Evolutionary conservation across 345 rosid genomes (phyloP).

Genomic region (Syzygium aromaticum): DNA sequence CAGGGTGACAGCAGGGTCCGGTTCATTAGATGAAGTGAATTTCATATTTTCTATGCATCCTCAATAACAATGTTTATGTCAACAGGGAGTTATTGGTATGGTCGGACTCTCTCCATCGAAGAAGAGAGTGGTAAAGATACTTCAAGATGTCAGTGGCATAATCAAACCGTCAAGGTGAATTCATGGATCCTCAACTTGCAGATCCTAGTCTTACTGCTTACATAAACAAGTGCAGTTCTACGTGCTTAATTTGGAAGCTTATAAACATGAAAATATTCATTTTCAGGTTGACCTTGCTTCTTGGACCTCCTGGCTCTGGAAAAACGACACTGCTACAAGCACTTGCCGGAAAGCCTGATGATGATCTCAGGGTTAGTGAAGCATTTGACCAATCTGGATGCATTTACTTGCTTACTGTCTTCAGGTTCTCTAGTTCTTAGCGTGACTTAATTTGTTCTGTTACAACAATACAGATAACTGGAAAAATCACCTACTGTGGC

Average conservation of each 20-base stretch:
- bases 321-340: constrained; percentile 30
- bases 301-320: constrained; percentile 36
- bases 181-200: neutral
- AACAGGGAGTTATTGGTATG: constrained; percentile 16
- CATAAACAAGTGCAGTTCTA: neutral
- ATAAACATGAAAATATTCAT: neutral
- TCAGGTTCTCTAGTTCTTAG: neutral
- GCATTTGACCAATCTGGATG: neutral
- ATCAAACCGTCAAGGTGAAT: constrained; percentile 31
- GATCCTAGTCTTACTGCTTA: neutral
- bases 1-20: neutral
- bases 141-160: constrained; percentile 22
- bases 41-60: neutral
- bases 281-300: constrained; percentile 30
- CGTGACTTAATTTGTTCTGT: neutral
- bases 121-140: constrained; percentile 25
- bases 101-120: constrained; percentile 24
- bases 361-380: constrained; percentile 17
- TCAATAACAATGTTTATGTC: neutral
- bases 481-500: constrained; percentile 36
- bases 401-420: neutral
- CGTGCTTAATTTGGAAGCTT: neutral
- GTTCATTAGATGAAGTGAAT: neutral
- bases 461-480: constrained; percentile 11
- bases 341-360: constrained; percentile 24